Conservation (phyloP, 1,284 basidiomycete species). For the Rhodotorula sp. region DNA sequence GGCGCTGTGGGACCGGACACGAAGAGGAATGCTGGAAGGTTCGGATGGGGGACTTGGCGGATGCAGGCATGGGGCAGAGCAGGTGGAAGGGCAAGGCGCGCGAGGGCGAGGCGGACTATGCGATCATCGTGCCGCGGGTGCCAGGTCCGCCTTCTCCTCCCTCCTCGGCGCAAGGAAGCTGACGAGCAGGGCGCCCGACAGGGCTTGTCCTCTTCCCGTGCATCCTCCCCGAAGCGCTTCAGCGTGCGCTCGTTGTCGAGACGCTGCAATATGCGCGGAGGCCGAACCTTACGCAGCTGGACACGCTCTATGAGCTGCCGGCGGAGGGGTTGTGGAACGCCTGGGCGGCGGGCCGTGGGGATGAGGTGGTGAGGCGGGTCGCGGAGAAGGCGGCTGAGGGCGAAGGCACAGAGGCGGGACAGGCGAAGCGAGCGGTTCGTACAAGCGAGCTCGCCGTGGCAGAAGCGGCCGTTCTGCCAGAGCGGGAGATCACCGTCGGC, state of each 20-base stretch:
- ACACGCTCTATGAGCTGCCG: constrained; percentile 77
- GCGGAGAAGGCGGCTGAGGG: background rate
- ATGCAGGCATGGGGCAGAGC: constrained; percentile 27
- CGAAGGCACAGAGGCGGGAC: too few relatives aligned
- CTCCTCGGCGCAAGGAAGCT: background rate
- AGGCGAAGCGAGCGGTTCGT: background rate
- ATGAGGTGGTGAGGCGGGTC: constrained; percentile 12
- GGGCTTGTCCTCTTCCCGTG: constrained; percentile 78
- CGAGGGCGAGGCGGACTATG: constrained; percentile 21
- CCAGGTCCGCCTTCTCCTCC: constrained; percentile 28
- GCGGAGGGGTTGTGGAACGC: constrained; percentile 70
- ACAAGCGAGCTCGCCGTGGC: background rate
- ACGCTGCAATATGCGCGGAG: constrained; percentile 67
- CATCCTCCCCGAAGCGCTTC: constrained; percentile 64
- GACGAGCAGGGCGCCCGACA: constrained; percentile 48
- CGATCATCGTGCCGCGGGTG: constrained; percentile 31
- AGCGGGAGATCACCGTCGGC: constrained; percentile 13
- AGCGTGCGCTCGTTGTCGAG: constrained; percentile 68
- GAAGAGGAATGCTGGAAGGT: constrained; percentile 26
- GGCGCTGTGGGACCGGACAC: constrained; percentile 20
- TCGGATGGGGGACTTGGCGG: constrained; percentile 22
- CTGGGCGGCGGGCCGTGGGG: constrained; percentile 50
- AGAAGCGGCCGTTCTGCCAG: background rate
- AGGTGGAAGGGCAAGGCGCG: constrained; percentile 39
- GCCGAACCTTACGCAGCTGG: constrained; percentile 84